Conservation (phyloP, 768 basidiomycete species). For the Pleurotus ostreatus region DNA sequence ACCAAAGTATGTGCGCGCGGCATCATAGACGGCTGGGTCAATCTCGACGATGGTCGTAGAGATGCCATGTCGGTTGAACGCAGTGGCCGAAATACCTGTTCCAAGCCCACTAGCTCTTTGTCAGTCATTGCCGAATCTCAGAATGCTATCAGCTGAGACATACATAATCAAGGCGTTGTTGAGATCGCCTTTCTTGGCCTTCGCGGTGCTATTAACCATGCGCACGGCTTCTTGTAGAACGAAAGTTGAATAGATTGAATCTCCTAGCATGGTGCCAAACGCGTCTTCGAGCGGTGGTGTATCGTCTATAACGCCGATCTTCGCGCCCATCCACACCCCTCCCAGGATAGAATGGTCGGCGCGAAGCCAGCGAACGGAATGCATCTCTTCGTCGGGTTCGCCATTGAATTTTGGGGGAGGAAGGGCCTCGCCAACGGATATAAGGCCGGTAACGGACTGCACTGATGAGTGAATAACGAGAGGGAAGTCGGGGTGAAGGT, state of each 20-base stretch:
- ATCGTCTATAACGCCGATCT: constrained; percentile 38
- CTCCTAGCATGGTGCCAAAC: constrained; percentile 53
- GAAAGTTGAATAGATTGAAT: constrained; percentile 83
- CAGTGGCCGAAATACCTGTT: constrained; percentile 73
- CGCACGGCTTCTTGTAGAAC: constrained; percentile 83
- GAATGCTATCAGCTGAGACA: constrained; percentile 16
- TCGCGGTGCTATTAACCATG: constrained; percentile 52
- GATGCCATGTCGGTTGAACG: constrained; percentile 67
- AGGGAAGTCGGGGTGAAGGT: constrained; percentile 47
- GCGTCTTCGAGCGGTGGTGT: constrained; percentile 44
- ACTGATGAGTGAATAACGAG: constrained; percentile 66
- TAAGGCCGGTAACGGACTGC: constrained; percentile 72
- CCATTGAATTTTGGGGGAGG: constrained; percentile 29
- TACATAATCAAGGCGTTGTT: constrained; percentile 73
- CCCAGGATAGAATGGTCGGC: constrained; percentile 64
- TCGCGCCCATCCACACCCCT: constrained; percentile 74
- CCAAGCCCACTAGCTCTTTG: constrained; percentile 71
- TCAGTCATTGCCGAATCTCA: neutral
- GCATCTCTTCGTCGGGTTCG: constrained; percentile 29
- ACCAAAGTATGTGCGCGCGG: constrained; percentile 76
- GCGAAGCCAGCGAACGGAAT: constrained; percentile 58
- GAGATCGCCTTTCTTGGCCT: constrained; percentile 27
- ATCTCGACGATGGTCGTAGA: constrained; percentile 87
- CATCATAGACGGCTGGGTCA: constrained; percentile 85
- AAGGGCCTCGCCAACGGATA: constrained; percentile 75